Base-by-base conservation (phyloP, 1,284 basidiomycete species). In the Agroathelia rolfsii region DNA sequence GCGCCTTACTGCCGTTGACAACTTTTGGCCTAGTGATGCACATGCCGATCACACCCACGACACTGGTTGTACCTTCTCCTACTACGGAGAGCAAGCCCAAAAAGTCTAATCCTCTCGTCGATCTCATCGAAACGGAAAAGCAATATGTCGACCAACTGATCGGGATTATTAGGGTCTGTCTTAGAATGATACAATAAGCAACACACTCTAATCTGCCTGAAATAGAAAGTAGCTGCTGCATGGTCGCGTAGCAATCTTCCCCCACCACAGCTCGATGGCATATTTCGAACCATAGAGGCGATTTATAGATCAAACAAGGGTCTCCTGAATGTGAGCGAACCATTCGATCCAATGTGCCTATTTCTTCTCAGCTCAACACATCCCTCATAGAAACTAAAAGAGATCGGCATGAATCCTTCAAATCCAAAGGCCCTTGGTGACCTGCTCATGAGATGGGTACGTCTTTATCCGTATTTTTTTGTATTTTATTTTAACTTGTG, bases 191-290 rank as follows among this genome's bases (percentile, higher is more conserved):
- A n/a, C n/a, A n/a, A n/a, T n/a, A n/a, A n/a, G n/a, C n/a, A n/a
- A n/a, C n/a, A n/a, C n/a, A 35, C 37, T 28, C 16, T 23, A 23
- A 28, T 24, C 31, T 40, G 12, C 24, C 36, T 35, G 35, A 14
- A 43, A 14, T 50, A 97, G 87, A 89, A 87, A 74, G 87, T 96
- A 6, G 95, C 95, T 3, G 81, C 82, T 16, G 95, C 95, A 34
- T 98, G 94, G 94, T 96, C 92, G 9, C 69, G 89, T 24, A 76
- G 79, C 28, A 95, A 96, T 56, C 79, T 98, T 26, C 94, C 95
- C 11, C 95, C 94, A 2, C 73, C 74, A 9, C 83, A 89, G 47
- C 72, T 98, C 23, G 94, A 98, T 54, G 61, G 69, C 34, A 93
- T 98, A 87, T 98, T 98, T 58, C 72, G 94, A 42, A 81, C 82